Evolutionary conservation across 2,329 filamentous ascomycete genomes (phyloP).

Genomic region (Monosporascus sp.): DNA sequence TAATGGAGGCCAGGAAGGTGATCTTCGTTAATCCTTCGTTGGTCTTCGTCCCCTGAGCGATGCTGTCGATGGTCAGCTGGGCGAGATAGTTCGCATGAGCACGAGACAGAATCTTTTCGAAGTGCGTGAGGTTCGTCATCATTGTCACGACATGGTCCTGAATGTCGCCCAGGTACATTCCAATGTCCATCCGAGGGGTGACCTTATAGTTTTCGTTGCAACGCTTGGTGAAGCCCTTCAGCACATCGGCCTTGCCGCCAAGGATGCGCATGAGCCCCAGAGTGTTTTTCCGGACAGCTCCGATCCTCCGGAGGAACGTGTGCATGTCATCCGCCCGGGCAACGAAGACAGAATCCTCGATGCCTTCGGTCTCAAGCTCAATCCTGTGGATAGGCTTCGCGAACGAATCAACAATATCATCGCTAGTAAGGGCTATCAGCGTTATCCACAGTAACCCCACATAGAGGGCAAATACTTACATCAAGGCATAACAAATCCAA

Average conservation of each 20-base stretch:
- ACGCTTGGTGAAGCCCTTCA: slow-evolving; percentile 94
- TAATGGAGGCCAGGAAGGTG: slow-evolving; percentile 85
- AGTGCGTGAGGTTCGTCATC: slow-evolving; percentile 93
- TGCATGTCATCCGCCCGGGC: slow-evolving; percentile 87
- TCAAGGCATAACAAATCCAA: slow-evolving; percentile 98
- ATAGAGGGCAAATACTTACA: slow-evolving; percentile 50
- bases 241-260: slow-evolving; percentile 96
- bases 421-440: slow-evolving; percentile 43
- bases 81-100: slow-evolving; percentile 95
- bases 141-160: slow-evolving; percentile 99
- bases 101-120: slow-evolving; percentile 94
- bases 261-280: slow-evolving; percentile 90
- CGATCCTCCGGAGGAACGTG: slow-evolving; percentile 80
- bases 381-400: slow-evolving; percentile 83
- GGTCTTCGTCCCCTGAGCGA: slow-evolving; percentile 79
- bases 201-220: slow-evolving; percentile 98
- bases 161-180: slow-evolving; percentile 92
- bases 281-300: slow-evolving; percentile 86
- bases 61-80: slow-evolving; percentile 87
- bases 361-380: slow-evolving; percentile 82
- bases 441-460: not conserved
- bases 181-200: slow-evolving; percentile 92
- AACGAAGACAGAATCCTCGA: slow-evolving; percentile 93
- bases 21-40: slow-evolving; percentile 93
- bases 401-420: slow-evolving; percentile 96